Evolutionary conservation across 352 stramenopile genomes (phyloP).

Genomic region (Phytophthora ohioensis): DNA sequence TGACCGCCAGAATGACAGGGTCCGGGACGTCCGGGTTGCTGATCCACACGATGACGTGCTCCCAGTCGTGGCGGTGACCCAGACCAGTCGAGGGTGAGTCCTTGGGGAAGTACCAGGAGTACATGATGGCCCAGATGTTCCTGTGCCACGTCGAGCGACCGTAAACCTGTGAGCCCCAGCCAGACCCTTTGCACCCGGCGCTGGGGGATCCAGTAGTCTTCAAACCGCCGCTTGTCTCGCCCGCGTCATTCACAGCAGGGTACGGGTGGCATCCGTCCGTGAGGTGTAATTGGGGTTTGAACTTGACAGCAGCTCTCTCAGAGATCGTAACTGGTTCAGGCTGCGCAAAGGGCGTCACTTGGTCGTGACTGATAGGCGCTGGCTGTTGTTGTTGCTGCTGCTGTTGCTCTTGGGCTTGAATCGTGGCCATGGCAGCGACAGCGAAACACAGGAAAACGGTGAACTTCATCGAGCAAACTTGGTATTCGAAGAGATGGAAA

Average conservation of each 20-base stretch:
- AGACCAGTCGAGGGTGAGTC: constrained; percentile 36
- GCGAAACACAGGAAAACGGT: neutral
- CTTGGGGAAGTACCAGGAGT: constrained; percentile 48
- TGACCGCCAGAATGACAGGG: too few species aligned
- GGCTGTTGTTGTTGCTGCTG: constrained; percentile 2
- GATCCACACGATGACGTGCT: neutral
- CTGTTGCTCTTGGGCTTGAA: constrained; percentile 22
- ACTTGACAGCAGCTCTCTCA: constrained; percentile 4
- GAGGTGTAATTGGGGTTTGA: too few species aligned
- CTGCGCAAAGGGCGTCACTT: constrained; percentile 11
- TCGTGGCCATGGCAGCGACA: neutral
- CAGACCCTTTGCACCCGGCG: constrained; percentile 33
- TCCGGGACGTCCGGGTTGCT: neutral
- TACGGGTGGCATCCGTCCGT: too few species aligned
- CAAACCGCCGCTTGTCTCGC: constrained; percentile 26
- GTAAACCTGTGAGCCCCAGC: constrained; percentile 30
- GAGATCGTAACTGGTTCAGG: constrained; percentile 8
- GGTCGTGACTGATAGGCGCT: constrained; percentile 14
- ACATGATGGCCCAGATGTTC: neutral
- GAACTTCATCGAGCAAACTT: constrained; percentile 7
- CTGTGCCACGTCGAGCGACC: constrained; percentile 24
- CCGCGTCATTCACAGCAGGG: constrained; percentile 25
- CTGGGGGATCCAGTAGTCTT: constrained; percentile 20
- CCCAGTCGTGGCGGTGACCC: constrained; percentile 5
- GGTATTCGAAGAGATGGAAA: neutral